phyloP scores from a whole-genome alignment of 352 stramenopile genomes.

The Pythium brachiatum region DNA sequence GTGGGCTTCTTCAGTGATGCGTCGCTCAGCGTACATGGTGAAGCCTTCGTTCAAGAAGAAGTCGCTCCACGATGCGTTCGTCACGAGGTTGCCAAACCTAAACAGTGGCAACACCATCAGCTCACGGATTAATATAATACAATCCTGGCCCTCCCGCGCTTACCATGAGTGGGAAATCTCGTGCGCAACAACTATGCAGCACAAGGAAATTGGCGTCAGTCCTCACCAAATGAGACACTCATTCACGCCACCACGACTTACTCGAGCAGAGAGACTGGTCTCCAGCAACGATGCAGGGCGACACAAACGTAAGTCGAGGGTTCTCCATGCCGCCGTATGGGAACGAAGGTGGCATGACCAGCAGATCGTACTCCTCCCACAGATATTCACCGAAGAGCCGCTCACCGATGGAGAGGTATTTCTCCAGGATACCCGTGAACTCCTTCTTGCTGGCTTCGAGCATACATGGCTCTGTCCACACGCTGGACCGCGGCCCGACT shows the following conservation, averaged over 20 bases:
- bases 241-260: slow-evolving; percentile 23
- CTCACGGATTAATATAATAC: neutral
- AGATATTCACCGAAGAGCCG: slow-evolving; percentile 78
- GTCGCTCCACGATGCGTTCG: slow-evolving; percentile 83
- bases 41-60: slow-evolving; percentile 90
- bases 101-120: neutral
- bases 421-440: slow-evolving; percentile 73
- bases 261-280: slow-evolving; percentile 76
- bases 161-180: slow-evolving; percentile 84
- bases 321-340: slow-evolving; percentile 99
- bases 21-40: slow-evolving; percentile 82
- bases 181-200: slow-evolving; percentile 60
- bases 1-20: slow-evolving; percentile 62
- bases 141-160: neutral
- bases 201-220: neutral
- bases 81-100: slow-evolving; percentile 83
- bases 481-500: slow-evolving; percentile 64
- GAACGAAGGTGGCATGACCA: slow-evolving; percentile 88
- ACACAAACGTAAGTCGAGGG: slow-evolving; percentile 87
- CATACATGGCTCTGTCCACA: slow-evolving; percentile 84
- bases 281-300: slow-evolving; percentile 69
- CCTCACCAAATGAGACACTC: neutral
- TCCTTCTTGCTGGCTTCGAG: slow-evolving; percentile 69
- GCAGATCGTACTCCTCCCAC: slow-evolving; percentile 83
- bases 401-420: slow-evolving; percentile 71